Conservation (phyloP, 2,329 filamentous ascomycete genomes). For the Pseudocercospora pini-densiflorae region DNA sequence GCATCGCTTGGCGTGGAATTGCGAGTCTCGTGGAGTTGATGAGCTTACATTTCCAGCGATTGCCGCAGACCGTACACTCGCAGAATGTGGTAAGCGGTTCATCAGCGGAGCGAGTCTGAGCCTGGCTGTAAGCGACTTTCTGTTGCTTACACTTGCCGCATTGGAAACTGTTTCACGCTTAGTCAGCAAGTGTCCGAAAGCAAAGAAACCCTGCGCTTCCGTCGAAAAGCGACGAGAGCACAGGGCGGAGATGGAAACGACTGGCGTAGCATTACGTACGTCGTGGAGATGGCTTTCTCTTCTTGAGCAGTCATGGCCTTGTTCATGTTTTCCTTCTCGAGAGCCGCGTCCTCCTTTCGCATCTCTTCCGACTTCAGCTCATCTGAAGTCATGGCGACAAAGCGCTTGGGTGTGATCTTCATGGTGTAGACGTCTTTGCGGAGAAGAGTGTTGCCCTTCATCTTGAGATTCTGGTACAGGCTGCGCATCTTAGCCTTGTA, state of each 20-base stretch:
- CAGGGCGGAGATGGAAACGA: slow-evolving; percentile 16
- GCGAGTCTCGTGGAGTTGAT: background rate
- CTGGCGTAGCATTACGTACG: slow-evolving; percentile 31
- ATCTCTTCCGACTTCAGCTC: slow-evolving; percentile 89
- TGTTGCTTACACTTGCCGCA: slow-evolving; percentile 92
- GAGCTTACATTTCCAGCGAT: slow-evolving; percentile 53
- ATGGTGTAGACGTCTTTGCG: slow-evolving; percentile 76
- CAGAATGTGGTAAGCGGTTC: slow-evolving; percentile 73
- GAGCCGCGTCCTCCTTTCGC: slow-evolving; percentile 72
- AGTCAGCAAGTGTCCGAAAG: slow-evolving; percentile 30
- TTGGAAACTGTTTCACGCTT: slow-evolving; percentile 68
- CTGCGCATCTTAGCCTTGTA: slow-evolving; percentile 92
- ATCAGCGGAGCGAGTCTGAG: slow-evolving; percentile 93
- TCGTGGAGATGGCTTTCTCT: slow-evolving; percentile 74
- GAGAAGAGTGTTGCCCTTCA: slow-evolving; percentile 80
- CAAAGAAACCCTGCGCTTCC: slow-evolving; percentile 38
- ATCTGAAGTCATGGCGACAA: slow-evolving; percentile 86
- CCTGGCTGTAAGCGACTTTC: slow-evolving; percentile 94
- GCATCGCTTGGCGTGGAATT: background rate
- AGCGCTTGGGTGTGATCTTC: slow-evolving; percentile 71
- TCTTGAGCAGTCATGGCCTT: slow-evolving; percentile 93
- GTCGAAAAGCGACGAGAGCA: slow-evolving; percentile 18
- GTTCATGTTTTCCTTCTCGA: slow-evolving; percentile 94
- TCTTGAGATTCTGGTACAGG: slow-evolving; percentile 93
- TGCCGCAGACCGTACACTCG: slow-evolving; percentile 57